Conservation (phyloP, 306 rosid genomes). For the Dryas octopetala region DNA sequence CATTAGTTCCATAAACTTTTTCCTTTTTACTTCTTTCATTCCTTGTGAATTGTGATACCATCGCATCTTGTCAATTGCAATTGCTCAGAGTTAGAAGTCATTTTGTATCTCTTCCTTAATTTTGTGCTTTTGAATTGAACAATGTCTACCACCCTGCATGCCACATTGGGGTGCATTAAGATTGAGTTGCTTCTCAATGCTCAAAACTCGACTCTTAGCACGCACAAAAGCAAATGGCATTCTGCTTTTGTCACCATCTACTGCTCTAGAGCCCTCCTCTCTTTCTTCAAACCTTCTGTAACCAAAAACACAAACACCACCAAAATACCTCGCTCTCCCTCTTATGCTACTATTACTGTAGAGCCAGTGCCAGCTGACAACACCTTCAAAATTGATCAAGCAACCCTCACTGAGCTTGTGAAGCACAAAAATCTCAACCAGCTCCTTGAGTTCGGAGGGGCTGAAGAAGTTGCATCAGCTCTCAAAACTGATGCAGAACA, state of each 20-base stretch:
- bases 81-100: too few species aligned
- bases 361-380: background rate
- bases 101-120: background rate
- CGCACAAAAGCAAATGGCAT: constrained; percentile 42
- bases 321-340: background rate
- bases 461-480: constrained; percentile 27
- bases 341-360: constrained; percentile 29
- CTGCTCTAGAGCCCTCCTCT: constrained; percentile 47
- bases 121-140: background rate
- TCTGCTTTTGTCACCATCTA: constrained; percentile 42
- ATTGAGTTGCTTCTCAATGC: constrained; percentile 19
- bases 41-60: too few species aligned
- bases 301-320: background rate
- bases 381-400: constrained; percentile 25
- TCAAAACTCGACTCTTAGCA: background rate
- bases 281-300: background rate
- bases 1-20: too few species aligned
- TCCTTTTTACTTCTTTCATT: too few species aligned
- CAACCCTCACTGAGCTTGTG: constrained; percentile 25
- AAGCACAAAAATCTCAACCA: constrained; percentile 29
- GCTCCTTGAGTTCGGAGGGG: constrained; percentile 37
- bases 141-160: constrained; percentile 8
- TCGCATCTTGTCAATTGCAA: too few species aligned
- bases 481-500: constrained; percentile 23
- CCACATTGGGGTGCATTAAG: background rate